Evolutionary conservation across 2,329 filamentous ascomycete species (phyloP), one percentile per base, ranked within the genome.

Genomic region (Microascus cirrosus): DNA sequence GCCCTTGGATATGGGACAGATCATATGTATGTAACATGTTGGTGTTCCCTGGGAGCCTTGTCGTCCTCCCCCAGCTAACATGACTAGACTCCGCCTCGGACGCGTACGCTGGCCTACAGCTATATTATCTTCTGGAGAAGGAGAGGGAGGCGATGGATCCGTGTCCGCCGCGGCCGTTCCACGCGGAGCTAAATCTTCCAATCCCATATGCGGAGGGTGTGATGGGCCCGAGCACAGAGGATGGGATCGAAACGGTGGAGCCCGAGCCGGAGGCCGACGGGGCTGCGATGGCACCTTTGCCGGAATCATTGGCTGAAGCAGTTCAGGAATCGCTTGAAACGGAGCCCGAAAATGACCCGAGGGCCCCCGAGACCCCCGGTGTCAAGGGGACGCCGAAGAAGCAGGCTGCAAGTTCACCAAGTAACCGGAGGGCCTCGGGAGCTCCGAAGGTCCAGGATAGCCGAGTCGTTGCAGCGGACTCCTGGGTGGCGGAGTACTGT

Each of bases 81-180:
- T 15, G 15, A 24, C n/a, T 54, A 89, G 85, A 92, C 69, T 84
- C 89, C 11, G 90, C 90, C 13, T 85, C 89, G 1, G 90, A 95
- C 68, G 87, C 90, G 0, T 96, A 96, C 67, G 90, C 88, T 60
- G 82, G 85, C 51, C 71, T 87, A 12, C 86, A 89, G 58, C 74
- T 96, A 1, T 95, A 83, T 65, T 76, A 89, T 60, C 77, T 80
- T 1, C 74, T 96, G 52, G 86, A 96, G 59, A 72, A 80, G 55
- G 82, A 87, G 64, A 79, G 92, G 18, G 76, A 81, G 63, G 73
- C 75, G 7, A 74, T 96, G 60, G 71, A 81, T 13, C 90, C 90
- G 1, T 78, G 73, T 2, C 92, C 92, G 5, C 87, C 88, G 3
- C 75, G 81, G 7, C 90, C 91, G 1, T 77, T 79, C 18, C 79